Base-by-base conservation (phyloP, 495 filamentous ascomycete genomes). In the Talaromyces stipitatus region DNA sequence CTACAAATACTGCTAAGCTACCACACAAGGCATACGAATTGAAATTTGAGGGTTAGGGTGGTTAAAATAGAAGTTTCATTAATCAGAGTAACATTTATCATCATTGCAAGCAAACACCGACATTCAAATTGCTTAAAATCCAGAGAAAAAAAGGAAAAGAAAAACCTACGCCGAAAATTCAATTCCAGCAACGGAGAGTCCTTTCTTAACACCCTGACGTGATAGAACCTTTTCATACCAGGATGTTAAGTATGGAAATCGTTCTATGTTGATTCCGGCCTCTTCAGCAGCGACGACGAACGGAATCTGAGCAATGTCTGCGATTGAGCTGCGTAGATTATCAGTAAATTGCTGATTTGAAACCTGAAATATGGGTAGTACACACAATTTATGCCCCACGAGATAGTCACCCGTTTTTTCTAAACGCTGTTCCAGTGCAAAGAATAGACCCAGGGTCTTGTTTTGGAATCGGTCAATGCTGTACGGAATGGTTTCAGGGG, bases 221-320 rank as follows among this genome's bases (percentile, higher is more conserved):
- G 46, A 27, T 16, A 48, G 12, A 0, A 48, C n/a, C 7, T 18
- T 48, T 5, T 48, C 24, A 48, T 48, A 48, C 46, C 46, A 48
- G 4, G 46, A n/a, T 11, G 26, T 27, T 8, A 48, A 12, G 24
- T n/a, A 5, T 23, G 43, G 38, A 23, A 60, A 30, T 53, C 58
- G 26, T 26, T 60, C 51, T 41, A 58, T 41, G 38, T 33, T 27
- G 29, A 60, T 29, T 18, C 58, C 45, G 24, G 58, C 23, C 28
- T 54, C 27, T 28, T 57, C 18, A 29, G 56, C 30, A 48, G 55
- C 59, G 76, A 73, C 76, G 73, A 80, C 48, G 56, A 59, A 36
- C 26, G 46, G 46, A 3, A 48, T 48, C 11, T 48, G 46, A 4
- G 46, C 46, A 48, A 48, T 48, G 20, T 48, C 46, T 27, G 22